Conservation (phyloP, 805 yeast species). For the Candida parachauliodes region DNA sequence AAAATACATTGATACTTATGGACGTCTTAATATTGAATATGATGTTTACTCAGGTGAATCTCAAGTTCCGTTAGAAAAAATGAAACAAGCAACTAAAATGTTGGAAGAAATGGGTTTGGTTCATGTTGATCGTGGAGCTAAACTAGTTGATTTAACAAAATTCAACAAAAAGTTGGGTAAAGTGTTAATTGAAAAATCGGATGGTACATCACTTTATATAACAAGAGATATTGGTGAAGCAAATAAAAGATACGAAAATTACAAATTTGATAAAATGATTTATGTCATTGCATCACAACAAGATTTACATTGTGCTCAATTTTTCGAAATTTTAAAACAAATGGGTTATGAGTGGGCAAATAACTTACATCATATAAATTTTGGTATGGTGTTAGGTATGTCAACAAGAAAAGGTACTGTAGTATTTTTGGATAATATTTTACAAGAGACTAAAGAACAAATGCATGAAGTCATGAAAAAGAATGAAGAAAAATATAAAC, state of each 20-base stretch:
- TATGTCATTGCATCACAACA: slow-evolving; percentile 96
- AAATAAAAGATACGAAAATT: slow-evolving; percentile 77
- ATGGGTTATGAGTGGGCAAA: slow-evolving; percentile 88
- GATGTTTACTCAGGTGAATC: slow-evolving; percentile 95
- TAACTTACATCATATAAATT: slow-evolving; percentile 77
- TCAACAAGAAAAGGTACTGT: slow-evolving; percentile 98
- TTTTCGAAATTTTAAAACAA: slow-evolving; percentile 88
- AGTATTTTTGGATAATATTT: slow-evolving; percentile 90
- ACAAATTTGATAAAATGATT: slow-evolving; percentile 90
- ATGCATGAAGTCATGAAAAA: slow-evolving; percentile 97
- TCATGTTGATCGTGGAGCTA: slow-evolving; percentile 87
- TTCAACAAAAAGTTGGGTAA: slow-evolving; percentile 91
- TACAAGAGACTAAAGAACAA: slow-evolving; percentile 87
- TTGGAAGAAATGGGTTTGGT: slow-evolving; percentile 69
- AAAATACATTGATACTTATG: slow-evolving; percentile 82
- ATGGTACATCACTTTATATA: slow-evolving; percentile 90
- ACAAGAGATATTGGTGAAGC: slow-evolving; percentile 98
- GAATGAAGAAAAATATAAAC: slow-evolving; percentile 86
- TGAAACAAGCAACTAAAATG: slow-evolving; percentile 60
- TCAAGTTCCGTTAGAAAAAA: slow-evolving; percentile 72
- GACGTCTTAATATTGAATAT: slow-evolving; percentile 83
- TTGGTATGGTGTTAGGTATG: slow-evolving; percentile 99
- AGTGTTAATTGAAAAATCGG: slow-evolving; percentile 87
- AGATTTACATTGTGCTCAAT: slow-evolving; percentile 90
- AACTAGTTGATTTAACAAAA: slow-evolving; percentile 77